These are phyloP conservation scores for Ustilago curta DNA, from an alignment of 1,284 basidiomycete genomes.

Conservation along the genomic window DNA sequence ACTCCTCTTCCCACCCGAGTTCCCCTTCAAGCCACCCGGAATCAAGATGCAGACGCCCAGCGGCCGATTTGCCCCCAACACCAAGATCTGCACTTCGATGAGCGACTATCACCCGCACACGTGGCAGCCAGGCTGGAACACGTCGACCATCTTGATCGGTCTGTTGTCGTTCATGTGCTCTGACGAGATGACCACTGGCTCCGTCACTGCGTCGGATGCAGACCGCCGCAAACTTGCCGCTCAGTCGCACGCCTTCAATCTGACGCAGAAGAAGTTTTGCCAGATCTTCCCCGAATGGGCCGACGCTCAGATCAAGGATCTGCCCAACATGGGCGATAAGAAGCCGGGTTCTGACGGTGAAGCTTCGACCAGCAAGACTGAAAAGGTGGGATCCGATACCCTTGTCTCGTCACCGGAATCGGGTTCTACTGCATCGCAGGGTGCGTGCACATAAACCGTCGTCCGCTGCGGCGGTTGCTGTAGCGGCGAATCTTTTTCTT, in stretches of 20 bases:
- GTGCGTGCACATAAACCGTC: slow-evolving; percentile 29
- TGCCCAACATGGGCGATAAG: slow-evolving; percentile 67
- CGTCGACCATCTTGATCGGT: slow-evolving; percentile 93
- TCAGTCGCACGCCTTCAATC: slow-evolving; percentile 86
- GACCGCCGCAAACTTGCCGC: slow-evolving; percentile 83
- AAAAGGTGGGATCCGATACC: slow-evolving; percentile 48
- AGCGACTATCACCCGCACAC: slow-evolving; percentile 82
- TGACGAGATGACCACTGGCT: slow-evolving; percentile 95
- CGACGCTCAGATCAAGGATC: slow-evolving; percentile 32
- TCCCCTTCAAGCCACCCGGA: slow-evolving; percentile 75
- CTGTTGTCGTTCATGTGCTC: slow-evolving; percentile 94
- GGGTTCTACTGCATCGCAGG: slow-evolving; percentile 42
- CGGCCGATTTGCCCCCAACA: slow-evolving; percentile 89
- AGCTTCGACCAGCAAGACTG: slow-evolving; percentile 18
- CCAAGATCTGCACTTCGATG: slow-evolving; percentile 78
- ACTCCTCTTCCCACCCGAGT: slow-evolving; percentile 78
- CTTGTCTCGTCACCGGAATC: slow-evolving; percentile 38
- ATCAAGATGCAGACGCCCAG: slow-evolving; percentile 98
- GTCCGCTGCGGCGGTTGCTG: not conserved
- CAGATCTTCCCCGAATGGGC: slow-evolving; percentile 65
- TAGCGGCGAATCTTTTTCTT: not conserved
- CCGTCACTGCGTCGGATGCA: slow-evolving; percentile 81
- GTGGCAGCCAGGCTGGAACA: slow-evolving; percentile 92
- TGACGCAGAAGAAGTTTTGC: slow-evolving; percentile 79
- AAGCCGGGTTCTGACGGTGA: slow-evolving; percentile 15